These are phyloP conservation scores for Lachancea meyersii DNA, from an alignment of 805 yeast species.

Conservation along the genomic window DNA sequence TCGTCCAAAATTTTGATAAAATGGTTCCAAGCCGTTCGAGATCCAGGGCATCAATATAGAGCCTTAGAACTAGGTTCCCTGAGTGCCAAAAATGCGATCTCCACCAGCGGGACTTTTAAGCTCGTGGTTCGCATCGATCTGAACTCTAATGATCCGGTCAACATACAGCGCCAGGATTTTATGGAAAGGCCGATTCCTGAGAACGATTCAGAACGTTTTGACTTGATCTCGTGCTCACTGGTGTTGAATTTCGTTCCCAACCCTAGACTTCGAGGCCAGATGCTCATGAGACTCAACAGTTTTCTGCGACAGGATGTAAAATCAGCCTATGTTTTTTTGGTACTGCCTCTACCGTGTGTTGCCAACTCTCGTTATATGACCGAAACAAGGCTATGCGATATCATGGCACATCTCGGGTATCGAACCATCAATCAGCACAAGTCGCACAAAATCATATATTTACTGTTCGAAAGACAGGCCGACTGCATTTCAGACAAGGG, in stretches of 20 bases:
- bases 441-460: conserved; percentile 68
- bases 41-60: conserved; percentile 11
- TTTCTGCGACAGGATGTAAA: conserved; percentile 41
- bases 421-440: conserved; percentile 40
- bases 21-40: conserved; percentile 38
- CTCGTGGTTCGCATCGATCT: conserved; percentile 64
- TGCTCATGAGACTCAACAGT: conserved; percentile 55
- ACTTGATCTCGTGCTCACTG: conserved; percentile 72
- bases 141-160: conserved; percentile 64
- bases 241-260: conserved; percentile 86
- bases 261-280: conserved; percentile 63
- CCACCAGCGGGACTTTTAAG: conserved; percentile 49
- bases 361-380: conserved; percentile 75
- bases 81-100: conserved; percentile 59
- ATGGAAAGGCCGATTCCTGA: conserved; percentile 66
- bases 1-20: conserved; percentile 75
- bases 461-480: conserved; percentile 40
- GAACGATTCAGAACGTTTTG: conserved; percentile 42
- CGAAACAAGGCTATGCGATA: conserved; percentile 34
- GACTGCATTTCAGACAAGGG: background rate
- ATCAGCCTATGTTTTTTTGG: conserved; percentile 54
- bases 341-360: conserved; percentile 83
- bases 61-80: conserved; percentile 85
- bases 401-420: conserved; percentile 62
- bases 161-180: conserved; percentile 73